Percentiles rank a stretch among this genome's conserved stretches.
Conservation (phyloP, 2,329 filamentous ascomycete species). For the Fusarium pilosicola region DNA sequence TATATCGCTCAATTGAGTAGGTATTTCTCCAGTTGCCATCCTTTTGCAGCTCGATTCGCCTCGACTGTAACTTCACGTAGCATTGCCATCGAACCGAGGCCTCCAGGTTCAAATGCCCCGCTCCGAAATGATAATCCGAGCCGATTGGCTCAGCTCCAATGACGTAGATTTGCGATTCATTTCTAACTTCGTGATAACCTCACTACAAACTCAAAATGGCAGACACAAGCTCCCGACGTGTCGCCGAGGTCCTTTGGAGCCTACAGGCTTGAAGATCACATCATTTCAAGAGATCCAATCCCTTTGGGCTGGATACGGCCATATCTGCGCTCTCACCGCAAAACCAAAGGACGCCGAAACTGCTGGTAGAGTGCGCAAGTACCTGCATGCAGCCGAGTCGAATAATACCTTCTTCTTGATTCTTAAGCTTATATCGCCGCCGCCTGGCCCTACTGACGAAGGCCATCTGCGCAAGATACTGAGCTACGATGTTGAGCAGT, state of each 20-base stretch:
- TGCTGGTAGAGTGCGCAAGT: constrained; percentile 14
- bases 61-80: background rate
- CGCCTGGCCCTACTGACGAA: constrained; percentile 56
- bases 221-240: constrained; percentile 31
- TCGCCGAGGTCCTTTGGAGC: constrained; percentile 54
- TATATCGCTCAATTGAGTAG: background rate
- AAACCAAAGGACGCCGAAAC: constrained; percentile 42
- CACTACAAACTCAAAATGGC: constrained; percentile 7
- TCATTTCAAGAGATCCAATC: constrained; percentile 54
- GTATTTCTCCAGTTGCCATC: background rate
- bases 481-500: constrained; percentile 74
- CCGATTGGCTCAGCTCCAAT: constrained; percentile 7
- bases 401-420: constrained; percentile 55
- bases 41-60: no score
- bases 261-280: constrained; percentile 53
- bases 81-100: background rate
- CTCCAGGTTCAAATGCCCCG: background rate
- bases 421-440: constrained; percentile 68
- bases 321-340: constrained; percentile 66
- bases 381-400: background rate
- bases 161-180: background rate
- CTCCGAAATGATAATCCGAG: constrained; percentile 31
- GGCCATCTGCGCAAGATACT: constrained; percentile 73
- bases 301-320: constrained; percentile 63
- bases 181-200: background rate